Base-by-base conservation (phyloP, 345 rosid species). In the Citrus glauca region DNA sequence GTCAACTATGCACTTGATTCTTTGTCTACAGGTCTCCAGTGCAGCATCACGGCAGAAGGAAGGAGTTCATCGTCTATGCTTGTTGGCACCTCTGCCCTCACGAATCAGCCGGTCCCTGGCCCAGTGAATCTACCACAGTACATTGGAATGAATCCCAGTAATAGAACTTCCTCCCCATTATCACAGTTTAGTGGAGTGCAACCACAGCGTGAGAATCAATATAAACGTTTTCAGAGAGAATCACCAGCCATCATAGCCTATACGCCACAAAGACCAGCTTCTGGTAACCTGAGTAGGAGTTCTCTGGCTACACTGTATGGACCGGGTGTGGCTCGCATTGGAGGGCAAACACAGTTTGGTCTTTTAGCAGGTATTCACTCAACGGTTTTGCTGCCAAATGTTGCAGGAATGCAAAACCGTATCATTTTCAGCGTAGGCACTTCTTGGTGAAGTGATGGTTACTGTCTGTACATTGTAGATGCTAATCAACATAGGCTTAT, bases 211-310 rank as follows among this genome's bases (percentile, higher is more conserved):
- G 24, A 16, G 61, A 48, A 65, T 17, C 56, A 16, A 27, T 33
- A 65, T 4, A 85, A 85, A 62, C 83, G 82, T 55, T 73, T 72
- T 65, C 80, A 76, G 65, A 50, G 66, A 30, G 56, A 60, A 68
- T 13, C 37, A 68, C 30, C 56, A 2, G 22, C 7, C 7, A 22
- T 37, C 16, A 38, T 45, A 5, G 8, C 38, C 38, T 65, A 59
- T 57, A 67, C n/a, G 5, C 69, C 74, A 10, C 61, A 57, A 73
- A 10, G n/a, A 24, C 28, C 78, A 72, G 32, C 65, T 33, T 25
- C 62, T 70, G 25, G 3, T 30, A 70, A 48, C 60, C 14, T 55
- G 33, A 1, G 17, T 4, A 13, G 56, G 56, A 50, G 56, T 50
- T 50, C 56, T 14, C 20, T 50, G 6, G 56, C 56, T 50, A 17